Conservation (phyloP, 768 basidiomycete species). For the Boletus sp. region DNA sequence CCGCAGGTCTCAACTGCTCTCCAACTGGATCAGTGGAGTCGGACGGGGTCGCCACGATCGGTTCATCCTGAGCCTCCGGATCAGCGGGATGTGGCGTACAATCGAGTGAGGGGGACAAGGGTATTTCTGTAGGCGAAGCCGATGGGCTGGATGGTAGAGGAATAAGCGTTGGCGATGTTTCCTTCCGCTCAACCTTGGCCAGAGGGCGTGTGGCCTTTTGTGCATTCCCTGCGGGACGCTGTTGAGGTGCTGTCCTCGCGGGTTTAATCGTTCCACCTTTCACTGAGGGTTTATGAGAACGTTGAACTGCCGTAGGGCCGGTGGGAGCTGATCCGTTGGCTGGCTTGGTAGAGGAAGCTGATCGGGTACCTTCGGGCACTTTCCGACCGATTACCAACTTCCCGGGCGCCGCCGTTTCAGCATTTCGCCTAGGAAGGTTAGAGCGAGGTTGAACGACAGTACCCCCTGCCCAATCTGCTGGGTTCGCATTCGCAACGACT, state of each 20-base stretch:
- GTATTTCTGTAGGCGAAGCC: conserved; percentile 15
- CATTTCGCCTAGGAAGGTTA: conserved; percentile 11
- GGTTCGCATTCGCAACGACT: neutral
- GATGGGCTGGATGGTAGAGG: conserved; percentile 23
- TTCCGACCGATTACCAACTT: conserved; percentile 10
- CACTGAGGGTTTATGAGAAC: conserved; percentile 7
- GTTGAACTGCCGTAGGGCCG: neutral
- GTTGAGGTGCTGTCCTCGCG: neutral
- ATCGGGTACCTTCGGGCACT: conserved; percentile 2
- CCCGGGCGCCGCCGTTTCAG: neutral
- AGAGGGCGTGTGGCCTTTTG: conserved; percentile 13
- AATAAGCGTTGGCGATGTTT: conserved; percentile 13
- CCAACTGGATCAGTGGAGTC: neutral
- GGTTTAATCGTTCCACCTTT: conserved; percentile 11
- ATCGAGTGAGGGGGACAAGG: conserved; percentile 21
- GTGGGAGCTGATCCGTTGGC: neutral
- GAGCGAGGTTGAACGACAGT: conserved; percentile 1
- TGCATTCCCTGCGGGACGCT: conserved; percentile 3
- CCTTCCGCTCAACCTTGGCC: conserved; percentile 13
- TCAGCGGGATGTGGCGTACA: conserved; percentile 1
- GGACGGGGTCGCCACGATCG: neutral
- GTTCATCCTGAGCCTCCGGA: conserved; percentile 2
- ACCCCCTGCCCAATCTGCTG: neutral
- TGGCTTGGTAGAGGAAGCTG: conserved; percentile 10
- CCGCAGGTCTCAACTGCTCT: neutral